Percentiles rank a stretch among this genome's conserved stretches.
phyloP scores from a whole-genome alignment of 2,329 filamentous ascomycete genomes.

The Sporothrix luriei region DNA sequence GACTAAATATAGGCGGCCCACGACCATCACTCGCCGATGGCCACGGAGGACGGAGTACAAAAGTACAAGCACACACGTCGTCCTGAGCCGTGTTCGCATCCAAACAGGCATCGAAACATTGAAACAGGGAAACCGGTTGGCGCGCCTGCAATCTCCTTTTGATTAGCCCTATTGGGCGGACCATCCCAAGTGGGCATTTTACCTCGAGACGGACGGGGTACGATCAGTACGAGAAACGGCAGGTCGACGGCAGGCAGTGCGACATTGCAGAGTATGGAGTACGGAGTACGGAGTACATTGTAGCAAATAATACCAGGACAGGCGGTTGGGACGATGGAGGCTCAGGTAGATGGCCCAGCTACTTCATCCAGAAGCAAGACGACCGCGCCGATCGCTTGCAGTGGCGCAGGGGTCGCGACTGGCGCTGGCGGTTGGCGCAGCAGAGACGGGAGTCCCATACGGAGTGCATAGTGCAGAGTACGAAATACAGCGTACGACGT shows the following conservation, averaged over 20 bases:
- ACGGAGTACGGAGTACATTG: too few species aligned
- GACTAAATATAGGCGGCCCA: slow-evolving; percentile 1
- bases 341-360: not conserved
- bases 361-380: too few species aligned
- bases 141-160: slow-evolving; percentile 8
- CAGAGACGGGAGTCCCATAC: too few species aligned
- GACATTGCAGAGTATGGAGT: too few species aligned
- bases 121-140: not conserved
- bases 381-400: not conserved
- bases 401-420: slow-evolving; percentile 10
- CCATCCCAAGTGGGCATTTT: too few species aligned
- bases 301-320: too few species aligned
- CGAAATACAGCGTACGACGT: too few species aligned
- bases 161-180: not conserved
- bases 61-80: too few species aligned
- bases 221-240: not conserved
- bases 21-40: not conserved
- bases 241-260: not conserved
- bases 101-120: not conserved
- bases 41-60: too few species aligned
- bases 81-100: not conserved
- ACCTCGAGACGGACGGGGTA: not conserved
- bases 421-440: too few species aligned
- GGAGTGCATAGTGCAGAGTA: too few species aligned
- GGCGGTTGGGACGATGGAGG: too few species aligned